Percentiles rank a stretch among this genome's conserved stretches.
Evolutionary conservation across 1,139 yeast genomes (phyloP).

Genomic region (Candida buenavistaensis): DNA sequence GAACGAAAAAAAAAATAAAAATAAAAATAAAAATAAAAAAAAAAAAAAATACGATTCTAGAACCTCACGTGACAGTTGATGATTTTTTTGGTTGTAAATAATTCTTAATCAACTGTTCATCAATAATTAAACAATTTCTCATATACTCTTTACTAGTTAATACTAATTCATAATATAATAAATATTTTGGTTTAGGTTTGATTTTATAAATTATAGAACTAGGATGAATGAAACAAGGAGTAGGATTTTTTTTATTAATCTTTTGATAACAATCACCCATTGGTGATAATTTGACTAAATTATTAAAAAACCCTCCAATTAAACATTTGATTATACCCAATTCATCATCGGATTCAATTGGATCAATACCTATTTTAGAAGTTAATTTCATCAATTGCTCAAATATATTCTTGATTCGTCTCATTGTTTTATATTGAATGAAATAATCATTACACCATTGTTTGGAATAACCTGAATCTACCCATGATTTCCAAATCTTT

Average conservation of each 20-base stretch:
- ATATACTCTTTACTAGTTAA: conserved; percentile 86
- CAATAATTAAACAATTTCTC: conserved; percentile 78
- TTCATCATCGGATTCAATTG: conserved; percentile 15
- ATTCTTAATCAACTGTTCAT: conserved; percentile 29
- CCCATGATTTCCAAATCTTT: conserved; percentile 79
- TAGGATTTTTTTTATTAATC: conserved; percentile 38
- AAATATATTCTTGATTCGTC: conserved; percentile 69
- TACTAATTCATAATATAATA: conserved; percentile 83
- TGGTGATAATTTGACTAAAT: conserved; percentile 67
- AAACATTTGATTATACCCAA: conserved; percentile 63
- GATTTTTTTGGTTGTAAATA: too few relatives aligned
- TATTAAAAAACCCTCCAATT: conserved; percentile 80
- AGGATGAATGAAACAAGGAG: conserved; percentile 76
- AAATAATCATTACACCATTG: conserved; percentile 90
- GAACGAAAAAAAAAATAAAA: too few relatives aligned
- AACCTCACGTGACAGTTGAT: too few relatives aligned
- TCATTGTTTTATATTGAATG: conserved; percentile 71
- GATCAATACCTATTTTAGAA: conserved; percentile 52
- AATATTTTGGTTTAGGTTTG: conserved; percentile 68
- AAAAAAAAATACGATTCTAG: too few relatives aligned
- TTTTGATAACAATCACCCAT: conserved; percentile 73
- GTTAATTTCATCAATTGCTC: conserved; percentile 69
- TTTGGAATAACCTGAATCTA: conserved; percentile 62
- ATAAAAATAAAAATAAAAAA: too few relatives aligned
- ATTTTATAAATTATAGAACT: conserved; percentile 62